These are phyloP conservation scores for Colletotrichum sp. DNA, from an alignment of 2,329 filamentous ascomycete genomes.

Conservation along the genomic window DNA sequence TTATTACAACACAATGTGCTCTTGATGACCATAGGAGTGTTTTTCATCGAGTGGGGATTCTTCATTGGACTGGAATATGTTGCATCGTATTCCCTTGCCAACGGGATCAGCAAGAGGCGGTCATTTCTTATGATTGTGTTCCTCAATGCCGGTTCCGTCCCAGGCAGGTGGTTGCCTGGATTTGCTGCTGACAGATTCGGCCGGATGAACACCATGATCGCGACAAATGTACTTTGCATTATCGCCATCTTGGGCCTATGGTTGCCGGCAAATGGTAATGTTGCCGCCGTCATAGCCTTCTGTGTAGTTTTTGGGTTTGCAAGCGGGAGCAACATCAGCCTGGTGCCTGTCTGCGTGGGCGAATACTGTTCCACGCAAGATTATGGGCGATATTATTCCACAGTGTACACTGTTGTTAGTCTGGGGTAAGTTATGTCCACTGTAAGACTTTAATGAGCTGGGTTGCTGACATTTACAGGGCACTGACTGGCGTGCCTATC, in stretches of 20 bases:
- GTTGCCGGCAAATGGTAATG: background rate
- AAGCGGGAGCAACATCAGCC: background rate
- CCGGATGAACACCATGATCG: background rate
- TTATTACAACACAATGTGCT: background rate
- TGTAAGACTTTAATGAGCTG: accelerated
- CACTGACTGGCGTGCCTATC: background rate
- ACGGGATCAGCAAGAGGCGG: background rate
- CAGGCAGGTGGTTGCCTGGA: background rate
- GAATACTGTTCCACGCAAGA: background rate
- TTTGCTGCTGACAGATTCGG: background rate
- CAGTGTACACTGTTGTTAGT: background rate
- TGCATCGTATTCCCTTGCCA: background rate
- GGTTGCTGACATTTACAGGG: background rate
- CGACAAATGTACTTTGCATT: background rate
- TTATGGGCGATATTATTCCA: background rate
- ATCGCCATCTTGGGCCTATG: background rate
- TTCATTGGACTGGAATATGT: background rate
- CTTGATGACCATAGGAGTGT: background rate
- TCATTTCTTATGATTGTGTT: background rate
- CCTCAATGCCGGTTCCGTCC: background rate
- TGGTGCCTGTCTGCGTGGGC: background rate
- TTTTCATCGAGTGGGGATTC: background rate
- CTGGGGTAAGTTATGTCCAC: background rate
- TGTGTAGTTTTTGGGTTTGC: background rate
- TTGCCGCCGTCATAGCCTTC: background rate